Conservation (phyloP, 768 basidiomycete species). For the Collybiopsis luxurians region DNA sequence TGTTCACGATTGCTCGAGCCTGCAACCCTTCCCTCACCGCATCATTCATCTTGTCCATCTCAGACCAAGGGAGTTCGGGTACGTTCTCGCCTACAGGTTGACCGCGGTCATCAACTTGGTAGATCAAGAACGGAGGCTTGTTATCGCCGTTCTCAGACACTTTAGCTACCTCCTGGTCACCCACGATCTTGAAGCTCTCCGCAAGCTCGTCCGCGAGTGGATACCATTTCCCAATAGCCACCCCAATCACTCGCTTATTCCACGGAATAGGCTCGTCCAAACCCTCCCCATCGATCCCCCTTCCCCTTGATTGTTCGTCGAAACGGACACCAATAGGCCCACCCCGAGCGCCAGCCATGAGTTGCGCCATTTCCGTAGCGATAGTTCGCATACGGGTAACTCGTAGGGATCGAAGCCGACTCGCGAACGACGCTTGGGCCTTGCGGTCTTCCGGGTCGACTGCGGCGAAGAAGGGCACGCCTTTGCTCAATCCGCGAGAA, state of each 20-base stretch:
- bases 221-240: constrained; percentile 34
- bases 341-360: constrained; percentile 33
- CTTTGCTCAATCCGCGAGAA: constrained; percentile 26
- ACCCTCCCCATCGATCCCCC: constrained; percentile 35
- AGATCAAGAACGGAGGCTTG: constrained; percentile 19
- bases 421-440: constrained; percentile 23
- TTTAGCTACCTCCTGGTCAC: constrained; percentile 14
- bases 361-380: constrained; percentile 22
- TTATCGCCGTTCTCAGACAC: background rate
- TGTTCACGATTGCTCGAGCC: background rate
- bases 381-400: constrained; percentile 30
- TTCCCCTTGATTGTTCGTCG: constrained; percentile 23
- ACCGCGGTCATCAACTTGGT: constrained; percentile 20
- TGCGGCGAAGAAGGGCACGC: constrained; percentile 32
- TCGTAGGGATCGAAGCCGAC: constrained; percentile 32
- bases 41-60: background rate
- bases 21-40: background rate
- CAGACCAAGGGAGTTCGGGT: constrained; percentile 5
- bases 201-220: constrained; percentile 18
- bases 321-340: constrained; percentile 37
- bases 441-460: constrained; percentile 31
- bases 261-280: constrained; percentile 26
- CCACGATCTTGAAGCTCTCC: constrained; percentile 14
- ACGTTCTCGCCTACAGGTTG: background rate
- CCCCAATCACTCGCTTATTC: constrained; percentile 28